Evolutionary conservation across 768 basidiomycete species (phyloP).

Genomic region (Rhodotorula kratochvilovae): DNA sequence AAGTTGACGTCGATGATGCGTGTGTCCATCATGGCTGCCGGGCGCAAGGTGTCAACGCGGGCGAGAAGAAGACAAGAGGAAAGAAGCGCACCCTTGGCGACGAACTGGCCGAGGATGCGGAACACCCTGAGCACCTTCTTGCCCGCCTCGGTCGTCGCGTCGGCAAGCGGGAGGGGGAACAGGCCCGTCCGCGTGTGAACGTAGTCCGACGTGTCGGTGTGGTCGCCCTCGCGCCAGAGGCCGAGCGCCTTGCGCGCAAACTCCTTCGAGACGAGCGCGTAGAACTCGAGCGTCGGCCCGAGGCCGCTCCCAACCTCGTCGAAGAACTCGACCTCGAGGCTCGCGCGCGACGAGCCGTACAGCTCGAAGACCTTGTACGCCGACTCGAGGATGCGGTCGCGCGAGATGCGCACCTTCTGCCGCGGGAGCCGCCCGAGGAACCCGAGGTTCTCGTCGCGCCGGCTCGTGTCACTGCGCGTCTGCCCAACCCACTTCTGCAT

Average conservation of each 20-base stretch:
- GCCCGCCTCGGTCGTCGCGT: conserved; percentile 36
- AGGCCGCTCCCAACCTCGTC: conserved; percentile 97
- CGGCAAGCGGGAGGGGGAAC: conserved; percentile 67
- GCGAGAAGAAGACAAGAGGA: background rate
- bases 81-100: conserved; percentile 60
- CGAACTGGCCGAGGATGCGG: conserved; percentile 87
- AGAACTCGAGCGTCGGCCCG: conserved; percentile 96
- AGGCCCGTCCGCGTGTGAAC: conserved; percentile 81
- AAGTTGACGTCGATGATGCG: conserved; percentile 93
- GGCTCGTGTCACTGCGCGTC: conserved; percentile 61
- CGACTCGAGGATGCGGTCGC: conserved; percentile 89
- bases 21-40: conserved; percentile 74
- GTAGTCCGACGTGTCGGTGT: conserved; percentile 49
- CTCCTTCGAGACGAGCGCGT: conserved; percentile 91
- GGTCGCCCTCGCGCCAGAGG: conserved; percentile 75
- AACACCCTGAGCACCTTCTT: conserved; percentile 83
- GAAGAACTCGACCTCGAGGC: conserved; percentile 97
- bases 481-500: conserved; percentile 93
- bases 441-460: conserved; percentile 84
- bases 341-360: conserved; percentile 87
- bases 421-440: conserved; percentile 87
- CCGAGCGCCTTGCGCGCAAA: conserved; percentile 83
- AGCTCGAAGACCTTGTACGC: conserved; percentile 88
- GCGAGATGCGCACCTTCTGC: conserved; percentile 93
- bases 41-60: background rate